Percentiles rank a stretch among this genome's conserved stretches.
phyloP scores from a whole-genome alignment of 495 filamentous ascomycete species.

The Aspergillus avenaceus region DNA sequence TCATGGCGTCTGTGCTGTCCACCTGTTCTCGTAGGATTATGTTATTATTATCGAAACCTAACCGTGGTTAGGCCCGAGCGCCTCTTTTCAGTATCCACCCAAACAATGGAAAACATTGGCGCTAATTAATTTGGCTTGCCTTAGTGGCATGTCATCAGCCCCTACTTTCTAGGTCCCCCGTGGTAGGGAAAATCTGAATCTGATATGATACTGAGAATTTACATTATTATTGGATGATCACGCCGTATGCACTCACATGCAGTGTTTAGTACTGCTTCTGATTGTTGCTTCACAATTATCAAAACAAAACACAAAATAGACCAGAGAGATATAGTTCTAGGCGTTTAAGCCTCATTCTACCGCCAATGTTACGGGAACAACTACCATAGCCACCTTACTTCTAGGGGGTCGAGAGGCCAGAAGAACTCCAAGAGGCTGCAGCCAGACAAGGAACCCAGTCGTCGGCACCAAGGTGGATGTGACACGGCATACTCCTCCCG shows the following conservation, averaged over 20 bases:
- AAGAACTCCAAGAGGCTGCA: not conserved
- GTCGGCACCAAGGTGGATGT: slow-evolving; percentile 10
- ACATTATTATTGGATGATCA: not conserved
- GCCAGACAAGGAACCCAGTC: not conserved
- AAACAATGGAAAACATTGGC: slow-evolving; percentile 10
- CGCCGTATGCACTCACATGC: not conserved
- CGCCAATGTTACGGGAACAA: not conserved
- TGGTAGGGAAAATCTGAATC: slow-evolving; percentile 7
- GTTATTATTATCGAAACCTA: not conserved
- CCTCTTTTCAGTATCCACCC: not conserved
- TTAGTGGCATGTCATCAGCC: slow-evolving; percentile 24
- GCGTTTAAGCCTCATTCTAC: slow-evolving; percentile 3
- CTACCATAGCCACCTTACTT: not conserved
- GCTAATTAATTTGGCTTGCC: slow-evolving; percentile 24
- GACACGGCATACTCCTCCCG: slow-evolving; percentile 7
- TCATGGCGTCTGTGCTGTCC: slow-evolving; percentile 2
- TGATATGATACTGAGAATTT: not conserved
- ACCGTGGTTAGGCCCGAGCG: slow-evolving; percentile 17
- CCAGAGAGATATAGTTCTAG: no score
- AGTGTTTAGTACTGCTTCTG: not conserved
- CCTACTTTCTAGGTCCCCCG: slow-evolving; percentile 12
- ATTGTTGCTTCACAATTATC: not conserved
- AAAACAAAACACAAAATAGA: no score
- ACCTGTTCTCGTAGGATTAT: not conserved
- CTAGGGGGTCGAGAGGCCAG: not conserved